These are phyloP conservation scores for Bullera alba DNA, from an alignment of 768 basidiomycete genomes.

Conservation along the genomic window DNA sequence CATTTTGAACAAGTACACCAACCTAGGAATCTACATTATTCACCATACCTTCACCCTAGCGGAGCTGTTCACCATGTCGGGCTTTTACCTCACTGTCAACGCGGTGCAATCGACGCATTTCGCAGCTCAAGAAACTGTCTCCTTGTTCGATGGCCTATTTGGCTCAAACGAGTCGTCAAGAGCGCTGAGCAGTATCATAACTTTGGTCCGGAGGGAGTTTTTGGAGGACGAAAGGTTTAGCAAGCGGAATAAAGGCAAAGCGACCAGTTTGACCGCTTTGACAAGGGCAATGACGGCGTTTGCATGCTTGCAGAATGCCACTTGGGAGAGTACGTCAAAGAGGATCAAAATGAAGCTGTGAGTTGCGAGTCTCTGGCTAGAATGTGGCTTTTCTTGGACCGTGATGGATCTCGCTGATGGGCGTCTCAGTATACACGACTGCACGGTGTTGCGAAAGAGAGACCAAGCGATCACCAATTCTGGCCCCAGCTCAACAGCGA, in stretches of 20 bases:
- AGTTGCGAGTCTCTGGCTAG: slow-evolving; percentile 9
- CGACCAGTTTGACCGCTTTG: slow-evolving; percentile 38
- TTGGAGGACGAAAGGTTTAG: slow-evolving; percentile 36
- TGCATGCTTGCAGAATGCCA: slow-evolving; percentile 46
- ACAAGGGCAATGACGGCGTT: slow-evolving; percentile 48
- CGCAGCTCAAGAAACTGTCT: slow-evolving; percentile 36
- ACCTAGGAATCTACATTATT: slow-evolving; percentile 46
- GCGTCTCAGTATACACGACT: slow-evolving; percentile 42
- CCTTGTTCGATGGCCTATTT: slow-evolving; percentile 39
- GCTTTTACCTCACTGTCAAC: slow-evolving; percentile 45
- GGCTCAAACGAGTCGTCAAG: slow-evolving; percentile 48
- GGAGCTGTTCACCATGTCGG: slow-evolving; percentile 48
- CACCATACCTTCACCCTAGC: slow-evolving; percentile 47
- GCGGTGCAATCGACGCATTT: slow-evolving; percentile 37
- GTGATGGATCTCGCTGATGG: too few species aligned
- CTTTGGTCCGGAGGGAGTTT: slow-evolving; percentile 44
- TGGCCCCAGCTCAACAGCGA: too few species aligned
- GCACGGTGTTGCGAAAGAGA: slow-evolving; percentile 30
- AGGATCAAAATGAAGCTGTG: slow-evolving; percentile 40
- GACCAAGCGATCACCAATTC: too few species aligned
- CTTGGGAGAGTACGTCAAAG: slow-evolving; percentile 39
- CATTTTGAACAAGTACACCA: slow-evolving; percentile 47
- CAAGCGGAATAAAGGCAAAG: slow-evolving; percentile 21
- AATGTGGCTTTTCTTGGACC: too few species aligned
- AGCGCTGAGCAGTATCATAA: slow-evolving; percentile 45